Conservation (phyloP, 176 grass and related monocot genomes). For the Oropetium thomaeum region DNA sequence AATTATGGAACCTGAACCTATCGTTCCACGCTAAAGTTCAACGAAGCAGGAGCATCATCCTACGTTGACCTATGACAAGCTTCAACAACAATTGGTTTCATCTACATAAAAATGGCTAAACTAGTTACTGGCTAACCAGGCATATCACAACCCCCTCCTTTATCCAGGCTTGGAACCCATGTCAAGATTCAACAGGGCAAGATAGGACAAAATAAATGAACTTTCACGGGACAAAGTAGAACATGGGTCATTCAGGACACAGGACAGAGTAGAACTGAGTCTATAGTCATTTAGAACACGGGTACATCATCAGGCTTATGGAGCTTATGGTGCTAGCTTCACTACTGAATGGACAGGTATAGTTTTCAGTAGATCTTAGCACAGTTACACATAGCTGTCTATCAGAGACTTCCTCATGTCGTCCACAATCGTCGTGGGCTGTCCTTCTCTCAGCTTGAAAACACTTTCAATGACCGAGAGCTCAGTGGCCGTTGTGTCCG, state of each 20-base stretch:
- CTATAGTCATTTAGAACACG: slow-evolving; percentile 19
- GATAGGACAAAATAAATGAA: background rate
- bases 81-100: too few relatives aligned
- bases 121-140: too few relatives aligned
- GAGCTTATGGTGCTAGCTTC: background rate
- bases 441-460: slow-evolving; percentile 87
- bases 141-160: too few relatives aligned
- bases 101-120: too few relatives aligned
- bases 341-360: slow-evolving; percentile 8
- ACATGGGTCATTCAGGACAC: background rate
- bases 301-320: background rate
- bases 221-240: background rate
- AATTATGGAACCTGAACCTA: background rate
- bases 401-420: slow-evolving; percentile 98
- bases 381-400: slow-evolving; percentile 77
- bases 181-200: background rate
- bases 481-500: slow-evolving; percentile 88
- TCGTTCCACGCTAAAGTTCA: background rate
- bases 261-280: background rate
- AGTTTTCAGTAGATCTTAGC: background rate
- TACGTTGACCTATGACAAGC: too few relatives aligned
- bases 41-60: background rate
- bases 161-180: too few relatives aligned
- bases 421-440: slow-evolving; percentile 61
- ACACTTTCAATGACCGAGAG: slow-evolving; percentile 91